These are phyloP conservation scores for Trichoderma hamatum DNA, from an alignment of 2,329 filamentous ascomycete species.

Conservation along the genomic window DNA sequence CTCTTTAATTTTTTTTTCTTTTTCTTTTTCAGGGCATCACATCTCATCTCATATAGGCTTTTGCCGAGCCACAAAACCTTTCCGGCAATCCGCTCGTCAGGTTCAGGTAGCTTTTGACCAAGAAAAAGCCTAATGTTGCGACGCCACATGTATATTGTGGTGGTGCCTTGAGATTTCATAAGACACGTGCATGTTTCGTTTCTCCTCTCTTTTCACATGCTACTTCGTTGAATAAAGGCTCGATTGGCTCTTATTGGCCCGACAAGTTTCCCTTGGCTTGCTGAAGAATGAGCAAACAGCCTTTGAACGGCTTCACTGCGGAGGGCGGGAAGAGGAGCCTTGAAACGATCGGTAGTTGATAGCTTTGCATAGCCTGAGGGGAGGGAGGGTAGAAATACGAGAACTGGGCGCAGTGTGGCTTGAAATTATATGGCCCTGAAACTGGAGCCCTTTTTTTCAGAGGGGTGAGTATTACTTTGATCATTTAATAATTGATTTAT, in stretches of 20 bases:
- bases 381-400: conserved; percentile 10
- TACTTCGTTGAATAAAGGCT: neutral
- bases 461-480: neutral
- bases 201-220: neutral
- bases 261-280: neutral
- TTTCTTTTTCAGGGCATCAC: neutral
- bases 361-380: neutral
- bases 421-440: neutral
- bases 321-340: conserved; percentile 4
- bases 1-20: neutral
- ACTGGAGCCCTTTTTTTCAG: neutral
- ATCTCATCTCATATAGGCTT: neutral
- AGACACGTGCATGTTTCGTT: neutral
- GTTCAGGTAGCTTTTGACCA: conserved; percentile 14
- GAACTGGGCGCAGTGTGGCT: conserved; percentile 8
- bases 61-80: neutral
- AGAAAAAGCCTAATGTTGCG: neutral
- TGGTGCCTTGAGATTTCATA: neutral
- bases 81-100: conserved; percentile 1
- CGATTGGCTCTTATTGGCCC: neutral
- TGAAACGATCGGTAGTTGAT: conserved; percentile 3
- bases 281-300: neutral
- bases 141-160: neutral
- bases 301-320: neutral
- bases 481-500: neutral